A percentile compares a stretch with the other conserved stretches of the same genome.
These are phyloP conservation scores for Pulicaria dysenterica DNA, from an alignment of 129 eudicot species.

Conservation along the genomic window DNA sequence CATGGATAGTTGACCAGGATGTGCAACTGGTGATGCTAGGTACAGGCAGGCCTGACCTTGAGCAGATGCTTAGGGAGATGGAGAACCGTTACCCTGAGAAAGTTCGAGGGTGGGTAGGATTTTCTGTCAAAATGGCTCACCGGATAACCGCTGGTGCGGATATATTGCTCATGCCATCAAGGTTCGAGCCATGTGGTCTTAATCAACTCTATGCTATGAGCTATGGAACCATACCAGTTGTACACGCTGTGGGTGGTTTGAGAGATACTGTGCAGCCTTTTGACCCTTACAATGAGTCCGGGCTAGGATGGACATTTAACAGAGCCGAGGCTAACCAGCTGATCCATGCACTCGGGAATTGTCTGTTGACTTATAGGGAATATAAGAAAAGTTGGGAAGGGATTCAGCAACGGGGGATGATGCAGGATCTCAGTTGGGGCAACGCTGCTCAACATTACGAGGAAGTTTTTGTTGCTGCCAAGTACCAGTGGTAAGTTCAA, in stretches of 20 bases:
- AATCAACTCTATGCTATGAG: slow-evolving; percentile 92
- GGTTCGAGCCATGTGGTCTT: slow-evolving; percentile 96
- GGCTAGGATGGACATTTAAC: slow-evolving; percentile 90
- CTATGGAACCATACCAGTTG: slow-evolving; percentile 89
- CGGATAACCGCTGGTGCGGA: slow-evolving; percentile 93
- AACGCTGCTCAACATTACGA: slow-evolving; percentile 74
- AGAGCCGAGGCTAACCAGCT: slow-evolving; percentile 66
- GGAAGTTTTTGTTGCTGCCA: slow-evolving; percentile 87
- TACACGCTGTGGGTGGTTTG: slow-evolving; percentile 93
- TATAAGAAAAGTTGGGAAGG: slow-evolving; percentile 87
- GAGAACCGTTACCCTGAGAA: slow-evolving; percentile 64
- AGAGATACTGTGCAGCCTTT: slow-evolving; percentile 89
- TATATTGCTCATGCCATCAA: slow-evolving; percentile 85
- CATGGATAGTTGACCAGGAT: slow-evolving; percentile 87
- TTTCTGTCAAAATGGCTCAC: slow-evolving; percentile 83
- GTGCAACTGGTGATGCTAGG: slow-evolving; percentile 91
- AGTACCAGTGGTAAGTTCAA: slow-evolving; percentile 71
- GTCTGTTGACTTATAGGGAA: slow-evolving; percentile 69
- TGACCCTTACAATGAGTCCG: slow-evolving; percentile 75
- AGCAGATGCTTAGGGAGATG: slow-evolving; percentile 67
- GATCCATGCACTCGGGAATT: slow-evolving; percentile 80
- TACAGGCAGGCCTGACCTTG: slow-evolving; percentile 80
- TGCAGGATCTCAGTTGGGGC: slow-evolving; percentile 87
- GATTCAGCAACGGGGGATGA: slow-evolving; percentile 85
- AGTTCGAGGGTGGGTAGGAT: slow-evolving; percentile 88